Percentiles rank a stretch among this genome's conserved stretches.
Evolutionary conservation across 139 green algal genomes (phyloP).

Genomic region (Closterium sp.): DNA sequence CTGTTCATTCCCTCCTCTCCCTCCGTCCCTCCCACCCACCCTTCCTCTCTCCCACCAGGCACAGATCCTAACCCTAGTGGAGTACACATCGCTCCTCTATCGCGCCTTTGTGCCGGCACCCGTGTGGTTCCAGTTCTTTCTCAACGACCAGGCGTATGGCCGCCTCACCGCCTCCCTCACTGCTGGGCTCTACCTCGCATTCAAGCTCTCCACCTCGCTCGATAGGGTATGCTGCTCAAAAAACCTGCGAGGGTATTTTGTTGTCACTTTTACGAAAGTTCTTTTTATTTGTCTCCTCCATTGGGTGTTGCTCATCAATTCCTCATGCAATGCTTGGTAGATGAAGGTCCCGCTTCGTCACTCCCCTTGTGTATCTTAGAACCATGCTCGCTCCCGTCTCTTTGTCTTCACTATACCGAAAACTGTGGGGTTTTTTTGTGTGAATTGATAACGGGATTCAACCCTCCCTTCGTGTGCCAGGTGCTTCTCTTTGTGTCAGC

Average conservation of each 20-base stretch:
- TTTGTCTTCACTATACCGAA: no score
- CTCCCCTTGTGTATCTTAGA: no score
- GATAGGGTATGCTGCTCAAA: constrained; percentile 20
- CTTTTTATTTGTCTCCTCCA: no score
- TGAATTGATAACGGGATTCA: no score
- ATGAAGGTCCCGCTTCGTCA: no score
- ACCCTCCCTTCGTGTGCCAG: background rate
- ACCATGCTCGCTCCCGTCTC: no score
- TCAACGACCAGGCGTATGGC: constrained; percentile 12
- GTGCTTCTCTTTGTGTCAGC: constrained; percentile 42
- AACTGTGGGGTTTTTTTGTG: no score
- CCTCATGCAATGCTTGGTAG: no score
- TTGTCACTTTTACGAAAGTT: background rate
- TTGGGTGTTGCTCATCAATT: no score
- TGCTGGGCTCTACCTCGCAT: constrained; percentile 62
- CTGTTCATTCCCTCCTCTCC: constrained; percentile 41
- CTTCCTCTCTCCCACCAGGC: constrained; percentile 58
- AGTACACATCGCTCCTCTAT: constrained; percentile 59
- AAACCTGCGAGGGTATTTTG: background rate
- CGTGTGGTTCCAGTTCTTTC: constrained; percentile 61
- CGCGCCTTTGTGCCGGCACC: constrained; percentile 59
- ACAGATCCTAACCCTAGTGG: constrained; percentile 52
- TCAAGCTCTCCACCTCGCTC: constrained; percentile 57
- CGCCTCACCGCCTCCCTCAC: constrained; percentile 44
- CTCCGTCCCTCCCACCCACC: constrained; percentile 57